These are phyloP conservation scores for Podila epicladia DNA, from an alignment of 192 early-diverging fungal genomes.

Conservation along the genomic window DNA sequence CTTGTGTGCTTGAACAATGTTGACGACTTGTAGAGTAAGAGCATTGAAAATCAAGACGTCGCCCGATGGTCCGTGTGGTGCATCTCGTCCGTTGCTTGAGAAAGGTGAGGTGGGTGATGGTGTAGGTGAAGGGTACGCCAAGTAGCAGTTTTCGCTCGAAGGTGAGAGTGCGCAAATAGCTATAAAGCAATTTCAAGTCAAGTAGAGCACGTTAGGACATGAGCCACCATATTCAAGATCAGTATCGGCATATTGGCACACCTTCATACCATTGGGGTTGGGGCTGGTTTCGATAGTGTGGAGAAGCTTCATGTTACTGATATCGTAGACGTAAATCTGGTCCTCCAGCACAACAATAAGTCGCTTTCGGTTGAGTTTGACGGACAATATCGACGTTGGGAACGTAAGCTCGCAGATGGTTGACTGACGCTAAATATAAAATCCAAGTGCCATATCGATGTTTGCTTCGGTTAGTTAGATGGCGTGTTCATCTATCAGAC, in stretches of 20 bases:
- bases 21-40: constrained; percentile 86
- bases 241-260: background rate
- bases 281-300: constrained; percentile 96
- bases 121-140: constrained; percentile 91
- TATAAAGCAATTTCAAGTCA: constrained; percentile 16
- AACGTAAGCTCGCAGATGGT: constrained; percentile 98
- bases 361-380: constrained; percentile 95
- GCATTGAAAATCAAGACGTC: constrained; percentile 96
- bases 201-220: background rate
- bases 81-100: constrained; percentile 55
- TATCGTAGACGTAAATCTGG: constrained; percentile 97
- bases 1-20: constrained; percentile 97
- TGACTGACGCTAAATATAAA: constrained; percentile 73
- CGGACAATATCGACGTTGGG: constrained; percentile 89
- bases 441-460: background rate
- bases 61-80: constrained; percentile 67
- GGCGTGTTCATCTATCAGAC: no score
- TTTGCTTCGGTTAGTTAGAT: no score
- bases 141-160: constrained; percentile 92
- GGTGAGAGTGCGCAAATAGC: constrained; percentile 94
- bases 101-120: constrained; percentile 67
- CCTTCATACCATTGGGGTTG: constrained; percentile 79
- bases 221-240: no score
- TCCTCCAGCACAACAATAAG: constrained; percentile 96
- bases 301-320: constrained; percentile 97